phyloP scores from a whole-genome alignment of 1,139 yeast genomes.

The Kodamaea plutei region DNA sequence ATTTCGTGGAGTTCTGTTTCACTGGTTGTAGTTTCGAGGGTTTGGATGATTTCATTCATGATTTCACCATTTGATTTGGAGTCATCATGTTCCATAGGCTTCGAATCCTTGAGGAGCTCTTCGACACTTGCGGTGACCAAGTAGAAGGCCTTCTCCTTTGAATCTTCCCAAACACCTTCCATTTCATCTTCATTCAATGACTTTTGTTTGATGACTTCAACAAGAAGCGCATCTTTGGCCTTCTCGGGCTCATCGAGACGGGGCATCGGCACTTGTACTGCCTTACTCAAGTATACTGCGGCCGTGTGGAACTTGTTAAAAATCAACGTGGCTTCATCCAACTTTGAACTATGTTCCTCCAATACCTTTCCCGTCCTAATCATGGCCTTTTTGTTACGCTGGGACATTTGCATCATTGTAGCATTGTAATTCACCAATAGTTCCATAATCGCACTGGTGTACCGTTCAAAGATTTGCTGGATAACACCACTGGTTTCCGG shows the following conservation, averaged over 20 bases:
- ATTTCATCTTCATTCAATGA: slow-evolving; percentile 26
- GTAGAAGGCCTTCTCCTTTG: slow-evolving; percentile 62
- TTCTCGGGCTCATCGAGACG: slow-evolving; percentile 13
- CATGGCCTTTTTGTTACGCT: slow-evolving; percentile 49
- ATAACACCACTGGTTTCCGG: slow-evolving; percentile 14
- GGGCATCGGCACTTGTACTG: slow-evolving; percentile 32
- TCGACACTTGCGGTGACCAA: slow-evolving; percentile 28
- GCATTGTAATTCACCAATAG: slow-evolving; percentile 33
- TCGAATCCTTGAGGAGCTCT: slow-evolving; percentile 22
- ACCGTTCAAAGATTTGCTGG: slow-evolving; percentile 39
- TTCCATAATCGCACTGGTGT: slow-evolving; percentile 43
- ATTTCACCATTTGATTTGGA: slow-evolving; percentile 36
- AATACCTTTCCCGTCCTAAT: slow-evolving; percentile 62
- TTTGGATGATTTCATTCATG: slow-evolving; percentile 40
- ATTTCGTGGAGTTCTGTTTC: slow-evolving; percentile 53
- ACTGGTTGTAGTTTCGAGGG: slow-evolving; percentile 38
- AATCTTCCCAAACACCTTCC: slow-evolving; percentile 60
- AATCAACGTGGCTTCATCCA: slow-evolving; percentile 32
- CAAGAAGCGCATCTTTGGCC: slow-evolving; percentile 8
- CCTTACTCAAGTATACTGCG: slow-evolving; percentile 43
- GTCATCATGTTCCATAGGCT: background rate
- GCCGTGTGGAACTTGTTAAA: slow-evolving; percentile 46
- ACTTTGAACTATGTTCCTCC: slow-evolving; percentile 47
- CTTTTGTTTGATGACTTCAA: slow-evolving; percentile 24
- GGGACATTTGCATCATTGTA: slow-evolving; percentile 29